A percentile compares a stretch with the other conserved stretches of the same genome.
Evolutionary conservation across 2,329 filamentous ascomycete species (phyloP).

Genomic region (Aspergillus fumigatus): DNA sequence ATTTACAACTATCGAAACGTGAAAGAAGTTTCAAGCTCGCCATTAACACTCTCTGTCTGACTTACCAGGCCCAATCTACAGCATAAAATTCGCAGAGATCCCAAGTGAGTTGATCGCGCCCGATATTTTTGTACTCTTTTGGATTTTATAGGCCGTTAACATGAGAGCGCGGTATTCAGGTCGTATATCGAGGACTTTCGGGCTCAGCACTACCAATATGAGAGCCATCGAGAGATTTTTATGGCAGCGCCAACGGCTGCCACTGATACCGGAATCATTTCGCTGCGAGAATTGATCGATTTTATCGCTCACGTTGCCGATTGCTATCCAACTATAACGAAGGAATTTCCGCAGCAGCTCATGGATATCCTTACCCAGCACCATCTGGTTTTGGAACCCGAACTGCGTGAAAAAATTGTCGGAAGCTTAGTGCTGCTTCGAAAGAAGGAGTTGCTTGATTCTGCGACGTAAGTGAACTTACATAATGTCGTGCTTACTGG

Average conservation of each 20-base stretch:
- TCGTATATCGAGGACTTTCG: constrained; percentile 88
- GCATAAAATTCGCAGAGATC: constrained; percentile 86
- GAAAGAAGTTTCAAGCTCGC: constrained; percentile 11
- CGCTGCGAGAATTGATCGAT: constrained; percentile 86
- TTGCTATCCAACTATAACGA: constrained; percentile 79
- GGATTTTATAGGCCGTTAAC: constrained; percentile 3
- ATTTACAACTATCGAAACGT: constrained; percentile 2
- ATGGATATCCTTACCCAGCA: constrained; percentile 76
- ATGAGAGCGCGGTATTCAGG: constrained; percentile 37
- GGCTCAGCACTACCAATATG: constrained; percentile 86
- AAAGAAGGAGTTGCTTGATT: constrained; percentile 90
- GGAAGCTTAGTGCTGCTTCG: constrained; percentile 80
- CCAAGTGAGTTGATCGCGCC: constrained; percentile 52
- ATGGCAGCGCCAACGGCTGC: constrained; percentile 74
- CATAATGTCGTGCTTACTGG: not conserved
- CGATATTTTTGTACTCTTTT: not conserved
- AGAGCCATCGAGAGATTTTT: constrained; percentile 87
- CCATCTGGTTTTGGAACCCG: constrained; percentile 74
- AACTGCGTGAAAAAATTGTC: constrained; percentile 90
- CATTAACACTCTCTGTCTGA: constrained; percentile 23
- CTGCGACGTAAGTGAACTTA: constrained; percentile 50
- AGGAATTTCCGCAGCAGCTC: constrained; percentile 72
- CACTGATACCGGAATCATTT: constrained; percentile 72
- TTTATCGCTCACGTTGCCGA: constrained; percentile 91
- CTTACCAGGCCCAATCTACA: constrained; percentile 68